phyloP scores from a whole-genome alignment of 139 green algal species.

The Monoraphidium neglectum region DNA sequence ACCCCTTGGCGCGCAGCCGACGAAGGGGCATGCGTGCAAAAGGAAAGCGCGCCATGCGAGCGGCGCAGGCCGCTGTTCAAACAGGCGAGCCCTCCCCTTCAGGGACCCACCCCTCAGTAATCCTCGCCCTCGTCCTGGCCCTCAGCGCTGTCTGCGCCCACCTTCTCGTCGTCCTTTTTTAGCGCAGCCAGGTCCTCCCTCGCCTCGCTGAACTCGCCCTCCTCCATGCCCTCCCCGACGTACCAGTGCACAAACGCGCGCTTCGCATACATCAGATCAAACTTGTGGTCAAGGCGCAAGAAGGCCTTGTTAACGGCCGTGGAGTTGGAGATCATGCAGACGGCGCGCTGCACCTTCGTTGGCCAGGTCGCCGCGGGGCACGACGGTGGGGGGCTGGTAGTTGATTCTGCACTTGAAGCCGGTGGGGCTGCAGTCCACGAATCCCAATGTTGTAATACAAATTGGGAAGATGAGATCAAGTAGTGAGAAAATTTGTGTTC shows the following conservation, averaged over 20 bases:
- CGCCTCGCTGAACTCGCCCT: conserved; percentile 89
- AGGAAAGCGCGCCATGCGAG: too few relatives aligned
- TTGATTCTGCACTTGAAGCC: conserved; percentile 99
- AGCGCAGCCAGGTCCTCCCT: conserved; percentile 97
- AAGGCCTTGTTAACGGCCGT: conserved; percentile 99
- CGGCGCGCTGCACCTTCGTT: conserved; percentile 99
- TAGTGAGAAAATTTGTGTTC: too few relatives aligned
- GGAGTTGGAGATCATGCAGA: conserved; percentile 99
- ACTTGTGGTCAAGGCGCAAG: conserved; percentile 99
- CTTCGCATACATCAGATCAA: conserved; percentile 99
- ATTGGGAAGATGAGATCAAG: too few relatives aligned
- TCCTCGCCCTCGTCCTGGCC: conserved; percentile 82
- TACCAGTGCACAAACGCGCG: conserved; percentile 99
- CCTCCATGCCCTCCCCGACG: conserved; percentile 98
- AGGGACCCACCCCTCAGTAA: conserved; percentile 67
- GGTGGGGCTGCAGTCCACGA: conserved; percentile 98
- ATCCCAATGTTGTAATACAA: too few relatives aligned
- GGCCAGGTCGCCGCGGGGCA: conserved; percentile 95
- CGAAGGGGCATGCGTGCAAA: too few relatives aligned
- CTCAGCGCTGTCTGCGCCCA: conserved; percentile 90
- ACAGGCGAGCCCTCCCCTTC: too few relatives aligned
- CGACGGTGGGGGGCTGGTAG: conserved; percentile 99
- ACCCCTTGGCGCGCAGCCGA: too few relatives aligned
- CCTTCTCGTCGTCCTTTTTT: conserved; percentile 99
- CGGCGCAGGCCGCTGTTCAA: too few relatives aligned